Percentiles rank a stretch among this genome's conserved stretches.
Conservation (phyloP, 2,329 filamentous ascomycete species). For the Xylariales sp. region DNA sequence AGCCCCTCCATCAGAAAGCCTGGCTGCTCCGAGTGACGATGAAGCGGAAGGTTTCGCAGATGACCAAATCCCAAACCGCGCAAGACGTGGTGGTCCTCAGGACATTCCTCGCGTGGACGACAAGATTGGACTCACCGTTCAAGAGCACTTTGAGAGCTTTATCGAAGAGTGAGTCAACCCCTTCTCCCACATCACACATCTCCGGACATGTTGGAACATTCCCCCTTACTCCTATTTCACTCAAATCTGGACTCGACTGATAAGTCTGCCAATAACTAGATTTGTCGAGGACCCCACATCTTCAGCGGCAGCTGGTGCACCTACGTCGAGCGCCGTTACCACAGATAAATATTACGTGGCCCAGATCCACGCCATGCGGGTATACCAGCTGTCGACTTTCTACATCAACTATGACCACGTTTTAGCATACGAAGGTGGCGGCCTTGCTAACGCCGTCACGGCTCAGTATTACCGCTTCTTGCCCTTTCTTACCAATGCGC, state of each 20-base stretch:
- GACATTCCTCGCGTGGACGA: slow-evolving; percentile 71
- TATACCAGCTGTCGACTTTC: slow-evolving; percentile 74
- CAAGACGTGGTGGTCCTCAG: slow-evolving; percentile 41
- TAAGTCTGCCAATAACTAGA: too few species aligned
- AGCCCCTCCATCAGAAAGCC: slow-evolving; percentile 59
- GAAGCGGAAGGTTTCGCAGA: slow-evolving; percentile 60
- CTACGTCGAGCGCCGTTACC: slow-evolving; percentile 64
- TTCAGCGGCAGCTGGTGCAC: slow-evolving; percentile 56
- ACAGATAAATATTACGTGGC: slow-evolving; percentile 83
- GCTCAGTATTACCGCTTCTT: slow-evolving; percentile 93
- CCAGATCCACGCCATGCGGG: slow-evolving; percentile 73
- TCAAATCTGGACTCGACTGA: too few species aligned
- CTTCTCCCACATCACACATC: background rate
- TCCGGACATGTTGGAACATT: too few species aligned
- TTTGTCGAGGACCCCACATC: slow-evolving; percentile 67
- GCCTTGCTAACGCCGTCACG: slow-evolving; percentile 80
- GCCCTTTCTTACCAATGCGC: slow-evolving; percentile 80
- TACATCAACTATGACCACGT: slow-evolving; percentile 88
- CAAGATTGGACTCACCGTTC: slow-evolving; percentile 68
- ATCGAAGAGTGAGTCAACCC: slow-evolving; percentile 60
- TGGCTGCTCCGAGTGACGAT: slow-evolving; percentile 57
- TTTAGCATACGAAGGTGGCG: slow-evolving; percentile 69
- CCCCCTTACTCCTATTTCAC: too few species aligned
- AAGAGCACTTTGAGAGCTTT: slow-evolving; percentile 74
- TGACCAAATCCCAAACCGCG: slow-evolving; percentile 54